A percentile compares a stretch with the other conserved stretches of the same genome.
These are phyloP conservation scores for Inga laurina DNA, from an alignment of 306 rosid species.

Conservation along the genomic window DNA sequence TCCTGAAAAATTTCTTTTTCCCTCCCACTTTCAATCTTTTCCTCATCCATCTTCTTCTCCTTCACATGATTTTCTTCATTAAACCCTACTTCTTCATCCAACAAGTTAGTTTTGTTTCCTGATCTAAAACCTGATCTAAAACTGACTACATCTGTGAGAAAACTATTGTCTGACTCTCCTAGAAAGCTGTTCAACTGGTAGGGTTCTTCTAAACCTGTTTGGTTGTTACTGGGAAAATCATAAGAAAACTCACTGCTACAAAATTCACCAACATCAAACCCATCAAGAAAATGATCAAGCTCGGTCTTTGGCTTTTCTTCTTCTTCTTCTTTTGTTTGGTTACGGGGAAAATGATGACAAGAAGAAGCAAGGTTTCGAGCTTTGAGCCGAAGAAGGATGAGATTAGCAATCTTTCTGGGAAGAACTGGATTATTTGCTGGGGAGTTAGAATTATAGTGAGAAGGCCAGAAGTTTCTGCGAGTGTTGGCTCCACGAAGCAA, in stretches of 20 bases:
- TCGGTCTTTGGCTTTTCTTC: neutral
- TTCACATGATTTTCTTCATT: neutral
- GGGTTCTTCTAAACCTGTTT: neutral
- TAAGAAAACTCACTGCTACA: neutral
- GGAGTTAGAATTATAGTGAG: neutral
- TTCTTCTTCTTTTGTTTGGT: conserved; percentile 21
- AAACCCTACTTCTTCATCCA: neutral
- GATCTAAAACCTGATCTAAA: neutral
- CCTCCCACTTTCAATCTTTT: neutral
- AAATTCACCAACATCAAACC: conserved; percentile 9
- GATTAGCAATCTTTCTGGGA: conserved; percentile 51
- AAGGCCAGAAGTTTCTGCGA: conserved; percentile 33
- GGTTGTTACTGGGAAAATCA: neutral
- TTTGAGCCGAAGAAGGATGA: conserved; percentile 49
- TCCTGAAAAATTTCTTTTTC: neutral
- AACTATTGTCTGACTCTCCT: neutral
- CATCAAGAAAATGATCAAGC: conserved; percentile 14
- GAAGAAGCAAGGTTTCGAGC: conserved; percentile 39
- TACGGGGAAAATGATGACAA: conserved; percentile 20
- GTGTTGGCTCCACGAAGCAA: conserved; percentile 30
- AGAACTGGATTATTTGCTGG: conserved; percentile 35
- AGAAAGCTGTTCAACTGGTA: neutral
- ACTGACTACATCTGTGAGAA: neutral
- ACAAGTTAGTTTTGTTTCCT: neutral
- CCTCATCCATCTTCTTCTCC: neutral